A percentile compares a stretch with the other conserved stretches of the same genome.
Conservation (phyloP, 2,329 filamentous ascomycete species). For the Pleomassaria siparia region DNA sequence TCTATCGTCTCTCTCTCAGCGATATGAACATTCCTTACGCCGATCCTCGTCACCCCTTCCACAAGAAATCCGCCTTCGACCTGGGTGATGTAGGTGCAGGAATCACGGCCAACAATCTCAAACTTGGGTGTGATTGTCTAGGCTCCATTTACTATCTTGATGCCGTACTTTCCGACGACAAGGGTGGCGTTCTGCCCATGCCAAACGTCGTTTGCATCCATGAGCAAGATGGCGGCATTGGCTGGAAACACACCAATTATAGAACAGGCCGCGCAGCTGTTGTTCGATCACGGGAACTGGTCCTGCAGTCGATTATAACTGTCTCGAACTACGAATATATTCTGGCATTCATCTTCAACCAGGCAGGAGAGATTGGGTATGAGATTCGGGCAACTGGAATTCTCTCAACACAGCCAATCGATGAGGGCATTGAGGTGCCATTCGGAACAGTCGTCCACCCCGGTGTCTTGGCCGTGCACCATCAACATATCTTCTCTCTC, state of each 20-base stretch:
- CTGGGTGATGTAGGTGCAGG: constrained; percentile 68
- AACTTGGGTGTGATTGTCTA: constrained; percentile 70
- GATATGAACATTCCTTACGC: constrained; percentile 68
- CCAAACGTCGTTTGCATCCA: constrained; percentile 71
- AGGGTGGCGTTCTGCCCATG: constrained; percentile 60
- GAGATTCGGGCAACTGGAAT: constrained; percentile 71
- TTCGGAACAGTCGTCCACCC: constrained; percentile 71
- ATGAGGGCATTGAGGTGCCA: constrained; percentile 63
- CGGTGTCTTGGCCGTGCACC: constrained; percentile 68
- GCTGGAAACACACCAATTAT: constrained; percentile 74
- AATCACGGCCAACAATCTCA: constrained; percentile 68
- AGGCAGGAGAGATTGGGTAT: constrained; percentile 67
- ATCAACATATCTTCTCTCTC: constrained; percentile 73
- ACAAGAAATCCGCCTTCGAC: constrained; percentile 71
- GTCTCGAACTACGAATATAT: constrained; percentile 76
- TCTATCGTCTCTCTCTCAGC: constrained; percentile 66
- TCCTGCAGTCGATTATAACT: constrained; percentile 70
- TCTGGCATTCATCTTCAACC: constrained; percentile 70
- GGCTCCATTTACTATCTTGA: constrained; percentile 70
- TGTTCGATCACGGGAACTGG: constrained; percentile 64
- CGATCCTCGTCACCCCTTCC: constrained; percentile 67
- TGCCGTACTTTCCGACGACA: constrained; percentile 59
- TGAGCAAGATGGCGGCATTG: constrained; percentile 69
- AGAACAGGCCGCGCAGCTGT: constrained; percentile 65
- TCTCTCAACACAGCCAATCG: constrained; percentile 67